Conservation (phyloP, 352 stramenopile species). For the Globisporangium splendens region DNA sequence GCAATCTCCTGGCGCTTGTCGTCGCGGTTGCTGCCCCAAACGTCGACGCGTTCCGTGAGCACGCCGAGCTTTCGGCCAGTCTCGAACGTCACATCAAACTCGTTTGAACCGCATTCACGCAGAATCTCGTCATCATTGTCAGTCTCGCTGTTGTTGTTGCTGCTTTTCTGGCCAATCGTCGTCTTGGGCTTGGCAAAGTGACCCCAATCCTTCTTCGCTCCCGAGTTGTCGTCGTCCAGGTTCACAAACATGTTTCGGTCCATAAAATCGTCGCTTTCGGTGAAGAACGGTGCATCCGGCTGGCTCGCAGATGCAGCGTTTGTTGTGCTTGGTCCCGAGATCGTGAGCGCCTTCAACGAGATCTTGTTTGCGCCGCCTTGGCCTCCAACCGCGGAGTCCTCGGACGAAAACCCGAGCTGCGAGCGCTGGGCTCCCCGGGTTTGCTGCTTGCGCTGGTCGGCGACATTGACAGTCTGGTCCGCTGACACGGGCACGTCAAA, state of each 20-base stretch:
- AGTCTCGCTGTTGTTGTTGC: background rate
- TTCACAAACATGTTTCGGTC: slow-evolving; percentile 54
- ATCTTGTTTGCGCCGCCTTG: slow-evolving; percentile 20
- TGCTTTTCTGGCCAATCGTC: background rate
- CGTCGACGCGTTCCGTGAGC: slow-evolving; percentile 76
- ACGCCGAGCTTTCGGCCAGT: slow-evolving; percentile 74
- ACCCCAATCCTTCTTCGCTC: slow-evolving; percentile 16
- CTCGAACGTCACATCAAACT: slow-evolving; percentile 81
- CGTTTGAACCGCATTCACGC: slow-evolving; percentile 39
- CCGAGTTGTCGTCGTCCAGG: slow-evolving; percentile 41
- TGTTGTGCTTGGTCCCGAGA: slow-evolving; percentile 13
- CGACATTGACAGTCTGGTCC: background rate
- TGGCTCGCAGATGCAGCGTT: slow-evolving; percentile 13
- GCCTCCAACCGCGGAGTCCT: slow-evolving; percentile 32
- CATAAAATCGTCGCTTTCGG: slow-evolving; percentile 63
- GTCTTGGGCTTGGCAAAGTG: slow-evolving; percentile 10
- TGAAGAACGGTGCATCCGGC: slow-evolving; percentile 58
- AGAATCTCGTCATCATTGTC: slow-evolving; percentile 19
- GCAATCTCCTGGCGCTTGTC: slow-evolving; percentile 60
- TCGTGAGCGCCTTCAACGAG: slow-evolving; percentile 38
- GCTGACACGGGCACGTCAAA: slow-evolving; percentile 33
- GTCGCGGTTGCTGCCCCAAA: slow-evolving; percentile 44
- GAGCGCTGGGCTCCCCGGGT: slow-evolving; percentile 65
- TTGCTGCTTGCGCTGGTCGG: slow-evolving; percentile 31
- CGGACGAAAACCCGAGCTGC: slow-evolving; percentile 50